phyloP scores from a whole-genome alignment of 2,329 filamentous ascomycete species.

The Arthrinium phaeospermum region DNA sequence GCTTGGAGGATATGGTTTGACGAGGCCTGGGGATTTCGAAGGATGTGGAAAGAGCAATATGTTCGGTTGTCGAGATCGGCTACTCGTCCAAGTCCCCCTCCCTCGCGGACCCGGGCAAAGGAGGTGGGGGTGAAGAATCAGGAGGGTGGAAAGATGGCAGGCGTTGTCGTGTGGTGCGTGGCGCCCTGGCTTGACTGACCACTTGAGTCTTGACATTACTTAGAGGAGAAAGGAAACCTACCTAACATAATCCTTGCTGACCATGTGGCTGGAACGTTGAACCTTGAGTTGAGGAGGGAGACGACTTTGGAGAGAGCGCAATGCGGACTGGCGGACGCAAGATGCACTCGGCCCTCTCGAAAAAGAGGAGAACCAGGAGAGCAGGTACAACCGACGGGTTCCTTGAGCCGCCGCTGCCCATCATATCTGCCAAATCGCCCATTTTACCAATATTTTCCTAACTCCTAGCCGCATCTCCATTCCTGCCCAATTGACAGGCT shows the following conservation, averaged over 20 bases:
- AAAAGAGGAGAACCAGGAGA: background rate
- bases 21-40: background rate
- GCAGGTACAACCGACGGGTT: conserved; percentile 5
- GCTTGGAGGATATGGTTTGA: background rate
- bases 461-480: background rate
- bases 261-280: conserved; percentile 13
- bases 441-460: background rate
- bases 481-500: background rate
- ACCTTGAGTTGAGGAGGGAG: background rate
- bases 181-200: background rate
- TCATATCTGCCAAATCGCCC: background rate
- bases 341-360: background rate
- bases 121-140: background rate
- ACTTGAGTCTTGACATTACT: background rate
- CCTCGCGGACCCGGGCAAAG: background rate
- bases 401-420: conserved; percentile 13
- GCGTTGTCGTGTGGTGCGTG: conserved; percentile 5
- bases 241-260: background rate
- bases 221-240: background rate
- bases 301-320: background rate
- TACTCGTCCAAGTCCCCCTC: background rate
- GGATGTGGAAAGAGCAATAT: background rate
- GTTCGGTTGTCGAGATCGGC: background rate
- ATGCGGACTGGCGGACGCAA: background rate
- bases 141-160: background rate